Base-by-base conservation (phyloP, 331 rosid genomes). In the Stylosanthes scabra region DNA sequence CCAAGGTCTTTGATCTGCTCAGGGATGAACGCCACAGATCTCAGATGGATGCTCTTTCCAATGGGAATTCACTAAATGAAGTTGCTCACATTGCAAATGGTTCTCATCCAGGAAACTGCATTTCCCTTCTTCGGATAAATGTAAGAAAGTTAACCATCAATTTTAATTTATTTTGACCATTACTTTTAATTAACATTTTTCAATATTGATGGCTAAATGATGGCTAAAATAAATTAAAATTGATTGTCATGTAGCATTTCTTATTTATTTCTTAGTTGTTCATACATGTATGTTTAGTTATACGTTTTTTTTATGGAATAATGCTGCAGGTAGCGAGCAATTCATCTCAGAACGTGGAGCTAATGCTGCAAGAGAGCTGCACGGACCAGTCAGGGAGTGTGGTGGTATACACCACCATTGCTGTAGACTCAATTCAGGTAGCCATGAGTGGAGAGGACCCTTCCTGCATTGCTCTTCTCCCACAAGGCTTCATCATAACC, bases 11-110 rank as follows among this genome's bases (percentile, higher is more conserved):
- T 60, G 96, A 89, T 42, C 91, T 91, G 72, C 82, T 94, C 31
- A 81, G 90, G 63, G 97, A 94, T 2, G 99, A 90, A 87, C 90
- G 85, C 37, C 91, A 86, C 25, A 75, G 97, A 61, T 85, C 92
- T 69, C 96, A 91, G 97, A 81, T 91, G 76, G 97, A 94, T 78
- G 91, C 88, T 70, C 92, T 91, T 58, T 85, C 97, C 13, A 94
- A 87, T 68, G 97, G 99, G 57, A 91, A 87, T 66, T 90, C 97
- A 11, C 80, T 94, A 6, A 92, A 91, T 51, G 97, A 94, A 66
- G 96, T 94, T 58, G 99, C 97, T 80, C 99, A 88, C 50, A 90
- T 94, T 57, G 97, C 99, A 42, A 94, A 94, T 68, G 97, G 99
- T 63, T 94, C 97, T 1, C 95, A 94, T 82, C 99, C 99, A 0